A percentile compares a stretch with the other conserved stretches of the same genome.
Evolutionary conservation across 148 eudicot genomes (phyloP).

Genomic region (Vaccinium vitisidaea): DNA sequence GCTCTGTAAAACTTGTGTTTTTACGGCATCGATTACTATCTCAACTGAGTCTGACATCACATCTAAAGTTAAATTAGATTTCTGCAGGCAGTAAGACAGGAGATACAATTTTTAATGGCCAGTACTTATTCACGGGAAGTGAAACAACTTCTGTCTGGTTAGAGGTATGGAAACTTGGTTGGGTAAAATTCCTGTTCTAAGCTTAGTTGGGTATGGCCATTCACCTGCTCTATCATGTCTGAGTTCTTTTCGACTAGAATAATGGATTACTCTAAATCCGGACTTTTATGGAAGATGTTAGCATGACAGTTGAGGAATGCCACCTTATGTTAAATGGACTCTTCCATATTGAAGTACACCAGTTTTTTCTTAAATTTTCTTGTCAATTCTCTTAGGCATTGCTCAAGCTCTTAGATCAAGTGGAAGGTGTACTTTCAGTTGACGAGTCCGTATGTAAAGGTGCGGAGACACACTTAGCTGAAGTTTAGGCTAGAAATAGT

Average conservation of each 20-base stretch:
- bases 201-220: not conserved
- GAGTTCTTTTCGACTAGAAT: not conserved
- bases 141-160: slow-evolving; percentile 98
- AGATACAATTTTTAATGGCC: slow-evolving; percentile 91
- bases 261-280: not conserved
- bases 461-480: slow-evolving; percentile 14
- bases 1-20: not conserved
- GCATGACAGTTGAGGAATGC: not conserved
- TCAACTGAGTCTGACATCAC: not conserved
- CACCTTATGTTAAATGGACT: not conserved
- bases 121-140: slow-evolving; percentile 97
- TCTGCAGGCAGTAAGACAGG: slow-evolving; percentile 84
- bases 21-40: not conserved
- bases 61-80: slow-evolving; percentile 6
- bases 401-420: slow-evolving; percentile 90
- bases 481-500: slow-evolving; percentile 23
- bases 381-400: slow-evolving; percentile 51
- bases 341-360: not conserved
- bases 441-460: slow-evolving; percentile 40
- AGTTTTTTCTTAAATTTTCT: not conserved
- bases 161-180: slow-evolving; percentile 57
- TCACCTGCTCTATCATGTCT: slow-evolving; percentile 2
- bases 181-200: no score
- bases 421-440: slow-evolving; percentile 66
- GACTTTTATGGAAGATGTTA: not conserved